Evolutionary conservation across 2,329 filamentous ascomycete genomes (phyloP).

Genomic region (Dryadomyces sulphureus): DNA sequence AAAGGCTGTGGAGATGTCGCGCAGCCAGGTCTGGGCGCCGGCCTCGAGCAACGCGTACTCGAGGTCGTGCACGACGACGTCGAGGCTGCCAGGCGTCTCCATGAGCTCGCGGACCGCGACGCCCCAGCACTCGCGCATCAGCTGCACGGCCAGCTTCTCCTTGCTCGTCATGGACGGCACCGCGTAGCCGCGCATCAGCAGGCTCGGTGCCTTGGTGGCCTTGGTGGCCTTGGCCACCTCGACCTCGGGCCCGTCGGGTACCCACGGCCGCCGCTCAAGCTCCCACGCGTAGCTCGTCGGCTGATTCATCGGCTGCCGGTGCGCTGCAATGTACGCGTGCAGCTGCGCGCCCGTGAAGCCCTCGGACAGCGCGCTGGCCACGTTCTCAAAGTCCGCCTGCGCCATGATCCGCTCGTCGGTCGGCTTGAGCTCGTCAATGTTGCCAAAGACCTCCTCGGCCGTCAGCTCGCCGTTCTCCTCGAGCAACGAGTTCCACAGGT

Average conservation of each 20-base stretch:
- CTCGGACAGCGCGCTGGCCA: slow-evolving; percentile 23
- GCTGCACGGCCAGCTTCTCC: slow-evolving; percentile 22
- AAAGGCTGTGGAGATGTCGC: slow-evolving; percentile 14
- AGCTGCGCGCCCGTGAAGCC: slow-evolving; percentile 36
- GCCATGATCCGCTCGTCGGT: slow-evolving; percentile 21
- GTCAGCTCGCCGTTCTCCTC: slow-evolving; percentile 11
- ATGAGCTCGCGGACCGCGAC: slow-evolving; percentile 31
- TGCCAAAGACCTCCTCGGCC: slow-evolving; percentile 23
- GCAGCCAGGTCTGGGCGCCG: slow-evolving; percentile 21
- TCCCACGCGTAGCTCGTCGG: slow-evolving; percentile 23
- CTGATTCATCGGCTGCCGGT: not conserved
- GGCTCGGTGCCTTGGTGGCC: slow-evolving; percentile 5
- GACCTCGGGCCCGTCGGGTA: not conserved
- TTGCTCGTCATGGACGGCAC: slow-evolving; percentile 19
- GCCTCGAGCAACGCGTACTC: slow-evolving; percentile 29
- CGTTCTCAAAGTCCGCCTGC: slow-evolving; percentile 23
- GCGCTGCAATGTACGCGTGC: slow-evolving; percentile 21
- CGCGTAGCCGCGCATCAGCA: slow-evolving; percentile 8
- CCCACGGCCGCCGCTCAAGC: not conserved
- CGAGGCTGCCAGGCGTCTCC: slow-evolving; percentile 25
- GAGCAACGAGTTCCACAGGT: not conserved
- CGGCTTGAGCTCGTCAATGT: slow-evolving; percentile 35
- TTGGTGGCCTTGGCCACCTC: not conserved
- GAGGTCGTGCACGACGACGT: slow-evolving; percentile 22
- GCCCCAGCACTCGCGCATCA: slow-evolving; percentile 35